A percentile compares a stretch with the other conserved stretches of the same genome.
Evolutionary conservation across 305 asterid genomes (phyloP).

Genomic region (Plantago coronopus): DNA sequence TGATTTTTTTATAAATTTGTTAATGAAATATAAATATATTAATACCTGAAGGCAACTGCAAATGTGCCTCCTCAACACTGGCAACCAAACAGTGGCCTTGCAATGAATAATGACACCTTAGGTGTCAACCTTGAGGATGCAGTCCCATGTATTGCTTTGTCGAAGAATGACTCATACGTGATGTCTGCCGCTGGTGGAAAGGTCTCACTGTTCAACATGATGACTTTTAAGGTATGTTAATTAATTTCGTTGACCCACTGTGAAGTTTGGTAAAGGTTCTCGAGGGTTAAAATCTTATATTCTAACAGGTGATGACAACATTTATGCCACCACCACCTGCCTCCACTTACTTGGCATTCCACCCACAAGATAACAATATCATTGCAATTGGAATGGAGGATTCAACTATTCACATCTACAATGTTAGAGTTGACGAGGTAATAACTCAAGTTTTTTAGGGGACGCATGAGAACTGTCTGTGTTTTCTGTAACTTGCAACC

Average conservation of each 20-base stretch:
- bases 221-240: conserved; percentile 66
- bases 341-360: conserved; percentile 73
- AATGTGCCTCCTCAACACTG: conserved; percentile 69
- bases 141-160: conserved; percentile 80
- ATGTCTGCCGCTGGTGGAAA: conserved; percentile 91
- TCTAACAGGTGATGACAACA: conserved; percentile 69
- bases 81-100: conserved; percentile 87
- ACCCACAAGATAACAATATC: conserved; percentile 79
- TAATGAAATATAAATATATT: conserved; percentile 24
- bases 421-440: conserved; percentile 75
- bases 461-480: background rate
- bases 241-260: conserved; percentile 1
- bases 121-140: conserved; percentile 76
- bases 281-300: conserved; percentile 7
- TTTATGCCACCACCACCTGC: conserved; percentile 90
- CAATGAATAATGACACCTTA: conserved; percentile 63
- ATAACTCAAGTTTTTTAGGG: conserved; percentile 8
- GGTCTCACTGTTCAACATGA: conserved; percentile 78
- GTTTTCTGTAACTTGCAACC: background rate
- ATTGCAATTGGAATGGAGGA: conserved; percentile 87
- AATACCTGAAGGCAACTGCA: conserved; percentile 62
- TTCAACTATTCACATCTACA: conserved; percentile 72
- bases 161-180: conserved; percentile 81
- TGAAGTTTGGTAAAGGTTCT: conserved; percentile 3
- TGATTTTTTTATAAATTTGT: conserved; percentile 14